phyloP scores from a whole-genome alignment of 257 asterid species.

The Penstemon eatonii region DNA sequence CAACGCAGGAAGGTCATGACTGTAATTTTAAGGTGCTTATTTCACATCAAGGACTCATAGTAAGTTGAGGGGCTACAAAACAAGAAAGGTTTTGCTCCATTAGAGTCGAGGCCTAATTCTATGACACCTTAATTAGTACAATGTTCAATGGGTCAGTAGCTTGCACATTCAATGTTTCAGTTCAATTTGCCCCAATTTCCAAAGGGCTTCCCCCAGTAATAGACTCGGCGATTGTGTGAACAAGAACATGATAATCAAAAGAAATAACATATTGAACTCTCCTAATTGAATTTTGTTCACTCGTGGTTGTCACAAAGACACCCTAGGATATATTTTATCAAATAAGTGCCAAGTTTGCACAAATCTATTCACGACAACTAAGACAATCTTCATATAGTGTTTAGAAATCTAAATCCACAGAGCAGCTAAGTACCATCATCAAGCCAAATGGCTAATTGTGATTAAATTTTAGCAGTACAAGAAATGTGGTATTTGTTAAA shows the following conservation, averaged over 20 bases:
- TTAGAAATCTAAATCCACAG: constrained; percentile 20
- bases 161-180: neutral
- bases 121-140: neutral
- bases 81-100: constrained; percentile 3
- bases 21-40: too few relatives aligned
- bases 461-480: neutral
- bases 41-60: too few relatives aligned
- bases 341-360: constrained; percentile 12
- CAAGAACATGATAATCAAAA: neutral
- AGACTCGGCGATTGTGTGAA: neutral
- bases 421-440: neutral
- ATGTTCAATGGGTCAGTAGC: neutral
- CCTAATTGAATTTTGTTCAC: neutral
- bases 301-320: neutral
- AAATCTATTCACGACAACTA: constrained; percentile 3
- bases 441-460: neutral
- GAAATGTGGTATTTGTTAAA: neutral
- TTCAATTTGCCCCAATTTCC: too few relatives aligned
- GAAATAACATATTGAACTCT: neutral
- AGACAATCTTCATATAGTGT: constrained; percentile 14
- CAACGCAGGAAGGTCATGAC: too few relatives aligned
- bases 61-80: neutral
- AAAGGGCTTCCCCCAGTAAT: neutral
- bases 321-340: neutral
- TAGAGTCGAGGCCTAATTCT: neutral